Evolutionary conservation across 495 filamentous ascomycete genomes (phyloP), one percentile per base, ranked within the genome.

Genomic region (Penicillium taxi): DNA sequence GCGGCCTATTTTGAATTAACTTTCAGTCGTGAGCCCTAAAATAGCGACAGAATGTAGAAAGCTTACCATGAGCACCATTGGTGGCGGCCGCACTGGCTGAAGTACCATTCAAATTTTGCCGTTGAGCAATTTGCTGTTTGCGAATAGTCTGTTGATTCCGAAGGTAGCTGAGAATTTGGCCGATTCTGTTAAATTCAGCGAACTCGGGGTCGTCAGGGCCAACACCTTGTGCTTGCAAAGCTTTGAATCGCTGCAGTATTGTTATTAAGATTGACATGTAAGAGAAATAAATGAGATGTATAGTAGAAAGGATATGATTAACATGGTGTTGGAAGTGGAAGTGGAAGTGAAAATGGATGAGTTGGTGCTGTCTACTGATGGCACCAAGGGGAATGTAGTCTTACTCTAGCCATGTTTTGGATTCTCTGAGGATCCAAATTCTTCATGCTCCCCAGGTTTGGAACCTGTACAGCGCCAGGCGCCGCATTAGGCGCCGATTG

Each of bases 141-240:
- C 63, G 57, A 32, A 59, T 66, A 19, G 53, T 44, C 40, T 73
- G 64, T 44, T 82, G 76, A n/a, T n/a, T n/a, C n/a, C n/a, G n/a
- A n/a, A n/a, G n/a, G n/a, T n/a, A n/a, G n/a, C n/a, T n/a, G n/a
- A n/a, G n/a, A n/a, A n/a, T n/a, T n/a, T n/a, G n/a, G n/a, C n/a
- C n/a, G n/a, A n/a, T n/a, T n/a, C n/a, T n/a, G n/a, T n/a, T n/a
- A n/a, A n/a, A n/a, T n/a, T n/a, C n/a, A 35, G 82, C 63, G 49
- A 80, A 84, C 55, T 94, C 87, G 23, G 87, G 86, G 52, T 94
- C 82, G 41, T 70, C 78, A 37, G 75, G 71, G 11, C 77, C 71
- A 12, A 89, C 78, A 23, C 84, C 84, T 41, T 79, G 68, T 18
- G 77, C 66, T 67, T 84, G 83, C 79, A n/a, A n/a, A n/a, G n/a